Evolutionary conservation across 371 early-diverging fungal species (phyloP).

Genomic region (Choanephora cucurbitarum): DNA sequence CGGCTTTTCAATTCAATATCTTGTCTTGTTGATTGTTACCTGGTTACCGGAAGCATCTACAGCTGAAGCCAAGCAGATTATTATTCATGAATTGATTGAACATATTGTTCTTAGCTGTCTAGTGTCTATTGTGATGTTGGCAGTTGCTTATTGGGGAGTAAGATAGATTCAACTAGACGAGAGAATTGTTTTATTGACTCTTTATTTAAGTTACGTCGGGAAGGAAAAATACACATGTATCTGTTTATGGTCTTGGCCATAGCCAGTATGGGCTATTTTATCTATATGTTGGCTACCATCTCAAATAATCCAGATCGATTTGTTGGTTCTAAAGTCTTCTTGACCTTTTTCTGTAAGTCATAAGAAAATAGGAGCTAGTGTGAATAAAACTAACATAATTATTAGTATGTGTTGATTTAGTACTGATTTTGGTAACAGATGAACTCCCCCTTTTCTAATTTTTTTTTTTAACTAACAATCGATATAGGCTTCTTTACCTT

Average conservation of each 20-base stretch:
- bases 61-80: constrained; percentile 60
- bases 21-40: constrained; percentile 67
- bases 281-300: constrained; percentile 72
- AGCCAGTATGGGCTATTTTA: constrained; percentile 68
- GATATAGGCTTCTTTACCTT: constrained; percentile 29
- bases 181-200: neutral
- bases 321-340: constrained; percentile 57
- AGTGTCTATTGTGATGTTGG: constrained; percentile 67
- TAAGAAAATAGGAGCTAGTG: too few relatives aligned
- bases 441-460: too few relatives aligned
- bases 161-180: constrained; percentile 40
- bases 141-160: constrained; percentile 79
- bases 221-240: constrained; percentile 59
- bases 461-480: neutral
- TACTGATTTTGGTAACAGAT: constrained; percentile 7
- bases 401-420: constrained; percentile 25
- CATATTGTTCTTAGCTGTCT: constrained; percentile 81
- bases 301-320: constrained; percentile 59
- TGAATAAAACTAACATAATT: too few relatives aligned
- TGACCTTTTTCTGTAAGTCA: constrained; percentile 69
- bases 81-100: constrained; percentile 39
- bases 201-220: constrained; percentile 37
- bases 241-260: constrained; percentile 61
- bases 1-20: constrained; percentile 85
- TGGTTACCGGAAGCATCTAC: constrained; percentile 47